Conservation (phyloP, 2,329 filamentous ascomycete species). For the Aureobasidium subglaciale region DNA sequence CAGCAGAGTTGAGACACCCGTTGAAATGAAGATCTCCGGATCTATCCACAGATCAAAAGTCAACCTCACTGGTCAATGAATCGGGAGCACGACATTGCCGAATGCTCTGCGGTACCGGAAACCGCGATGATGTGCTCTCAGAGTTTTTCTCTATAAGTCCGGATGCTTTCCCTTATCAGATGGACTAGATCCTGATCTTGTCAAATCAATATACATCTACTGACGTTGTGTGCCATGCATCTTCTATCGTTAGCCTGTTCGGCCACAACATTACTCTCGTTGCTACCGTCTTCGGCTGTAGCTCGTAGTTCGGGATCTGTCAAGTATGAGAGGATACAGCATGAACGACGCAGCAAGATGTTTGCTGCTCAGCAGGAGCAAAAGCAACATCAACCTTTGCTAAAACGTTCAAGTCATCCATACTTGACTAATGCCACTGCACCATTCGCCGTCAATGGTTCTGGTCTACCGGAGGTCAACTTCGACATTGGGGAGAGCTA, state of each 20-base stretch:
- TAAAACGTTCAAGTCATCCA: neutral
- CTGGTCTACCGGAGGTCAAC: slow-evolving; percentile 30
- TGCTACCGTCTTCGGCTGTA: neutral
- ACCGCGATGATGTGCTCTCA: neutral
- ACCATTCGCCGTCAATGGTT: slow-evolving; percentile 25
- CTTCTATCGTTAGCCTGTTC: neutral
- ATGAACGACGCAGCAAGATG: neutral
- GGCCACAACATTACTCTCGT: neutral
- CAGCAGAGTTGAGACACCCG: neutral
- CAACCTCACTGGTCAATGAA: neutral
- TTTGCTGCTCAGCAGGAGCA: neutral
- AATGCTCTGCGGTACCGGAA: neutral
- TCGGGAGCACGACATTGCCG: neutral
- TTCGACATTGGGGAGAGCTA: slow-evolving; percentile 40
- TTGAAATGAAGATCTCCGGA: slow-evolving; percentile 9
- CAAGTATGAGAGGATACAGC: neutral
- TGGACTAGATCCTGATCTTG: neutral
- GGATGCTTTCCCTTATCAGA: neutral
- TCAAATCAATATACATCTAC: neutral
- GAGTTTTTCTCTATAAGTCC: neutral
- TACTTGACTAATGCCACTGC: neutral
- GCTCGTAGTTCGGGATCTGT: neutral
- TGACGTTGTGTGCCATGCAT: neutral
- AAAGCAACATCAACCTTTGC: neutral
- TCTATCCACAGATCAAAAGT: slow-evolving; percentile 5